A percentile compares a stretch with the other conserved stretches of the same genome.
Evolutionary conservation across 169 alveolate species (phyloP).

Genomic region (Plasmodium vinckei): DNA sequence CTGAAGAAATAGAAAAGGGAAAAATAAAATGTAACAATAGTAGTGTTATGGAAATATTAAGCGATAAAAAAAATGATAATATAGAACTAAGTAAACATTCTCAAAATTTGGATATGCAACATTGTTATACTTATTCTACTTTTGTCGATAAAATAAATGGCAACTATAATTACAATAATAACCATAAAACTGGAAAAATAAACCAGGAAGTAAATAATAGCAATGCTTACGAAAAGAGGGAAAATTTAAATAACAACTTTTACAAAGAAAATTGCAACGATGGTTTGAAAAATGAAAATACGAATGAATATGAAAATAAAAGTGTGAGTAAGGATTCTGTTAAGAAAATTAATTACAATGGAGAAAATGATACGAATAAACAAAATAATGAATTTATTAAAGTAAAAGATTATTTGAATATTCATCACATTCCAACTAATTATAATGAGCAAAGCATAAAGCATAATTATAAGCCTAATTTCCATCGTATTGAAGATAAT

Average conservation of each 20-base stretch:
- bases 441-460: background rate
- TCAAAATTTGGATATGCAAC: background rate
- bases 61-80: slow-evolving; percentile 8
- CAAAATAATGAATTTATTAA: slow-evolving; percentile 1
- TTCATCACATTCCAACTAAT: background rate
- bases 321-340: background rate
- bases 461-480: background rate
- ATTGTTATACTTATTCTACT: slow-evolving; percentile 1
- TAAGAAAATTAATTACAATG: slow-evolving; percentile 1
- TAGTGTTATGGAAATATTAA: background rate
- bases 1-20: background rate
- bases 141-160: slow-evolving; percentile 9
- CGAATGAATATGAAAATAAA: background rate
- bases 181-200: background rate
- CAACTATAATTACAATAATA: background rate
- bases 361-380: background rate
- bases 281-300: slow-evolving; percentile 8
- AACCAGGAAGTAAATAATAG: slow-evolving; percentile 16
- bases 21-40: background rate
- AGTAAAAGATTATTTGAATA: slow-evolving; percentile 4
- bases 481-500: too few species aligned
- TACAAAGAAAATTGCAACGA: background rate
- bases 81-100: background rate
- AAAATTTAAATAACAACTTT: background rate
- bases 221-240: background rate